These are phyloP conservation scores for Colletotrichum destructivum DNA, from an alignment of 2,329 filamentous ascomycete genomes.

Conservation along the genomic window DNA sequence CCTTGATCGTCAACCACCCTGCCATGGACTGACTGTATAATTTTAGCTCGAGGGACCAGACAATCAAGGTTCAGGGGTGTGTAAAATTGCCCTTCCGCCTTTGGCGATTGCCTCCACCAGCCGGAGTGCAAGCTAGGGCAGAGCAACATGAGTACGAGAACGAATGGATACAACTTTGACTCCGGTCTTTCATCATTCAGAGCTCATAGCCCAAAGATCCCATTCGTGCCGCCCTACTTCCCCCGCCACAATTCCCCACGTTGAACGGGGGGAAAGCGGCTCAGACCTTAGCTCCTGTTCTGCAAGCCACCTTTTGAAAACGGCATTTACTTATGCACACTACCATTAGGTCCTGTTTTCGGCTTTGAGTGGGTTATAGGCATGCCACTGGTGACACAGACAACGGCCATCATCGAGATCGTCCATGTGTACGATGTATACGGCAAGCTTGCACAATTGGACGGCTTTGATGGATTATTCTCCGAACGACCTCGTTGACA, in stretches of 20 bases:
- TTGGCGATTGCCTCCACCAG: conserved; percentile 16
- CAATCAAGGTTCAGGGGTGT: conserved; percentile 35
- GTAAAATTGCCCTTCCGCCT: conserved; percentile 29
- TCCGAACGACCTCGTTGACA: conserved; percentile 30
- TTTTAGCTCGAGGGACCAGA: conserved; percentile 16
- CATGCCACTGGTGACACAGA: conserved; percentile 15
- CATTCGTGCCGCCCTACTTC: conserved; percentile 22
- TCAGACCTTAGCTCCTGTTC: conserved; percentile 1
- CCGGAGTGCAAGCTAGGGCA: neutral
- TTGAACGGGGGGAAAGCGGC: neutral
- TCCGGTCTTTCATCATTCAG: conserved; percentile 25
- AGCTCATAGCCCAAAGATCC: conserved; percentile 27
- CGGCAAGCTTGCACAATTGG: conserved; percentile 3
- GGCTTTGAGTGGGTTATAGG: neutral
- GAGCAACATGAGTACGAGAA: neutral
- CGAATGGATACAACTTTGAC: neutral
- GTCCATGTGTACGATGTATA: conserved; percentile 11
- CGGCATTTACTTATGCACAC: conserved; percentile 26
- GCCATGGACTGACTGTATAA: conserved; percentile 7
- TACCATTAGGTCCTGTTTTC: conserved; percentile 10
- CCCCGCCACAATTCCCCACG: conserved; percentile 23
- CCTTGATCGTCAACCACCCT: conserved; percentile 3
- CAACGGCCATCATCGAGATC: conserved; percentile 30
- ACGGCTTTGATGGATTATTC: conserved; percentile 11
- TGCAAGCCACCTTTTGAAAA: conserved; percentile 29